Conservation (phyloP, 148 eudicot genomes). For the Nepenthes mirabilis region DNA sequence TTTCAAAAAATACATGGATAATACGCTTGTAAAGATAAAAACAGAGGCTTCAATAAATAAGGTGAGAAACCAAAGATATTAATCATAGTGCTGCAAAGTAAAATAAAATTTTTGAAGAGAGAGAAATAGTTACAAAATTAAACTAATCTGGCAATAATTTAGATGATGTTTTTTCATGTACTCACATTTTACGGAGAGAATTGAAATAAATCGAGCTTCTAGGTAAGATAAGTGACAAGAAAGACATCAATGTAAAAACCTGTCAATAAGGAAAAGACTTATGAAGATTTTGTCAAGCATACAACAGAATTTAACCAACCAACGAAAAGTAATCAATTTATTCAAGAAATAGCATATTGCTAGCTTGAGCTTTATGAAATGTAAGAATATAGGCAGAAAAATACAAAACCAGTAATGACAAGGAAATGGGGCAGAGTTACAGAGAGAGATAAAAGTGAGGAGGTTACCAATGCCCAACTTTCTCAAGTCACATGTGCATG, state of each 20-base stretch:
- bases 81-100: neutral
- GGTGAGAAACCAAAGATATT: neutral
- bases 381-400: no score
- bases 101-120: no score
- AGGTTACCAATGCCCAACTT: no score
- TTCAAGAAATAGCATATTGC: no score
- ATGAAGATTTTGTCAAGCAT: neutral
- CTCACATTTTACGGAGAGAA: conserved; percentile 93
- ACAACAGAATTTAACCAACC: neutral
- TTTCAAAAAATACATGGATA: neutral
- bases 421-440: no score
- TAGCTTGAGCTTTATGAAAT: no score
- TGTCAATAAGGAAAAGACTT: conserved; percentile 19
- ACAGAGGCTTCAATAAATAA: neutral
- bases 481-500: no score
- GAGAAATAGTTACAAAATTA: no score
- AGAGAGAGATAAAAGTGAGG: no score
- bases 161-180: neutral
- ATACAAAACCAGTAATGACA: no score
- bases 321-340: no score
- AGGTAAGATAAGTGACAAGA: conserved; percentile 64
- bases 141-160: no score
- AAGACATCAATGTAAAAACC: conserved; percentile 92
- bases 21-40: neutral
- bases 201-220: conserved; percentile 74